These are phyloP conservation scores for Thyridium curvatum DNA, from an alignment of 2,329 filamentous ascomycete genomes.

Conservation along the genomic window DNA sequence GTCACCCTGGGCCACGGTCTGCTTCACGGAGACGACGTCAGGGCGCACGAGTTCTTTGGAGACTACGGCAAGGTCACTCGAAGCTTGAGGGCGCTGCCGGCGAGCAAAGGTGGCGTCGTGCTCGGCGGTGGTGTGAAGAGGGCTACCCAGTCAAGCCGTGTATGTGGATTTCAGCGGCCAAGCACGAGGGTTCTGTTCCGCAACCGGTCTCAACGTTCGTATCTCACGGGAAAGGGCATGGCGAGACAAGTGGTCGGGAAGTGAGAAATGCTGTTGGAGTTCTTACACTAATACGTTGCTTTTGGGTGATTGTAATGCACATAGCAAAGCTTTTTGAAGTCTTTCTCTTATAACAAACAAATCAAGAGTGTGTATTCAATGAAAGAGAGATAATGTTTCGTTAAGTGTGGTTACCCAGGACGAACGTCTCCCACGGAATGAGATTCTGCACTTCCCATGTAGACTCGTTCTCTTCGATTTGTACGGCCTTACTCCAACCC, in stretches of 20 bases:
- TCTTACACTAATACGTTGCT: too few relatives aligned
- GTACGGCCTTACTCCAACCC: constrained; percentile 33
- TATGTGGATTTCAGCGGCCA: constrained; percentile 21
- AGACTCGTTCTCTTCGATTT: constrained; percentile 17
- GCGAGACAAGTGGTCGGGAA: too few relatives aligned
- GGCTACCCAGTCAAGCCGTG: constrained; percentile 28
- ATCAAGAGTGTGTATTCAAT: too few relatives aligned
- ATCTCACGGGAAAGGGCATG: too few relatives aligned
- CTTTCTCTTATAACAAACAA: too few relatives aligned
- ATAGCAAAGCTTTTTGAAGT: too few relatives aligned
- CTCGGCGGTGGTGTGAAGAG: constrained; percentile 35
- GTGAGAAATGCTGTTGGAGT: too few relatives aligned
- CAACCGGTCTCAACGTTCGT: too few relatives aligned
- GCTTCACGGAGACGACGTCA: constrained; percentile 26
- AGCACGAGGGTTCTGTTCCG: not conserved
- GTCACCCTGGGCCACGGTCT: constrained; percentile 55
- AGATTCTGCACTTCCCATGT: constrained; percentile 12
- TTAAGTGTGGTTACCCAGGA: not conserved
- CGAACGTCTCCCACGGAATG: constrained; percentile 4
- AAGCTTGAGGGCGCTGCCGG: constrained; percentile 27
- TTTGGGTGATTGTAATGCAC: too few relatives aligned
- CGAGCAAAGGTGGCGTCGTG: constrained; percentile 31
- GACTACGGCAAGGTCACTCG: constrained; percentile 36
- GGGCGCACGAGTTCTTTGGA: constrained; percentile 50
- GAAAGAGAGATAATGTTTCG: too few relatives aligned